Evolutionary conservation across 2,329 filamentous ascomycete species (phyloP), one percentile per base, ranked within the genome.

Genomic region (Beauveria caledonica): DNA sequence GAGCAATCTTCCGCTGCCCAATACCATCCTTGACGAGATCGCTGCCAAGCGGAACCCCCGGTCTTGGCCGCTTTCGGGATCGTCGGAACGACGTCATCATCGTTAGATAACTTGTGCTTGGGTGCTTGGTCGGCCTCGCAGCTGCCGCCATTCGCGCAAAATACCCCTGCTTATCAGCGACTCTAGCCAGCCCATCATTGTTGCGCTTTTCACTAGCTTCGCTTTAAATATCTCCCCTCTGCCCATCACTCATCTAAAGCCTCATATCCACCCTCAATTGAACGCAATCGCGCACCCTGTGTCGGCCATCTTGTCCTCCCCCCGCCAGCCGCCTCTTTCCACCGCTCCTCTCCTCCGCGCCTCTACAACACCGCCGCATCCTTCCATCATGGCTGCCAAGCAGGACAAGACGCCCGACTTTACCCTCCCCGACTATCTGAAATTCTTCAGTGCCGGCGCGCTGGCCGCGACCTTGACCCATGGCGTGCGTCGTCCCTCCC

Each of bases 401-500:
- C 45, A 56, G 17, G 65, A 67, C 19, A 70, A 75, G 56, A 65
- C 76, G 21, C 78, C 74, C 50, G 70, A 68, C 60, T 81, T 81
- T 60, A 68, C 69, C 39, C 52, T 68, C 4, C 62, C 68, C 62
- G 79, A 81, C 64, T 81, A 81, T 70, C 69, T 71, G 70, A 81
- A 81, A 62, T 81, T 81, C 75, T 81, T 82, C 65, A 72, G 76
- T 49, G 79, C 79, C 5, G 79, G 79, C 61, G 79, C 79, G 29
- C 74, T 82, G 29, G 79, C 79, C 33, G 79, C 79, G 11, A 81
- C 79, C 1, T 70, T 74, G 17, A 82, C 79, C 2, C 79, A 82
- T 64, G 79, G 76, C 36, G 79, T 80, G 73, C 65, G 77, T 67
- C 4, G 5, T n/a, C 4, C 9, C 27, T 9, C 29, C 29, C 23